These are phyloP conservation scores for Amanita rimosa DNA, from an alignment of 768 basidiomycete genomes.

Conservation along the genomic window DNA sequence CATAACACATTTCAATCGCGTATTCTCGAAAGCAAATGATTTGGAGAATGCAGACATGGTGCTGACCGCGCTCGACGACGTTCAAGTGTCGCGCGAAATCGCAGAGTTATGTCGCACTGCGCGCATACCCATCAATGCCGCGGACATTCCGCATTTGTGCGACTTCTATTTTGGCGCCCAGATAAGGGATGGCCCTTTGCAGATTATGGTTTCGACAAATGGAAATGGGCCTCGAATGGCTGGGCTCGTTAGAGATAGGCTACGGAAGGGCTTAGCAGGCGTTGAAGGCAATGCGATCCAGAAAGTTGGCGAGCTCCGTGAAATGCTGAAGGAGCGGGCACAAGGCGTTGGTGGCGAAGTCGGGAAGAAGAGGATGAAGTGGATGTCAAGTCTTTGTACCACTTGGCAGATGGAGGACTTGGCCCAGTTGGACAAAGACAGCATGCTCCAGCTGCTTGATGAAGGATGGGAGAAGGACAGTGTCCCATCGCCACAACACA, in stretches of 20 bases:
- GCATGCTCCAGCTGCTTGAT: slow-evolving; percentile 58
- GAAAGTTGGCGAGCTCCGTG: slow-evolving; percentile 66
- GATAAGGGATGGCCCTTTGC: slow-evolving; percentile 81
- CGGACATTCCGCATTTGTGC: slow-evolving; percentile 91
- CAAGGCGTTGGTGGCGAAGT: slow-evolving; percentile 74
- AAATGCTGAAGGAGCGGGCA: slow-evolving; percentile 63
- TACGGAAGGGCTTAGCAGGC: slow-evolving; percentile 61
- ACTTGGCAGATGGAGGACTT: slow-evolving; percentile 81
- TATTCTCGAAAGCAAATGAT: slow-evolving; percentile 55
- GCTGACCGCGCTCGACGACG: slow-evolving; percentile 87
- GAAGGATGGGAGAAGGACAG: slow-evolving; percentile 74
- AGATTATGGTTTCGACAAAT: slow-evolving; percentile 93
- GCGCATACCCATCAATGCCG: slow-evolving; percentile 86
- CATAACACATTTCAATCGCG: slow-evolving; percentile 63
- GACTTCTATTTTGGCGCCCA: slow-evolving; percentile 99
- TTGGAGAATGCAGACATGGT: slow-evolving; percentile 73
- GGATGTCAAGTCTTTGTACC: slow-evolving; percentile 86
- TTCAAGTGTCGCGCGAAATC: slow-evolving; percentile 59
- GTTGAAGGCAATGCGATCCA: slow-evolving; percentile 69
- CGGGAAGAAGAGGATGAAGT: slow-evolving; percentile 76
- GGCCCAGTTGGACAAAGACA: slow-evolving; percentile 49
- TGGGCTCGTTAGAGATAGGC: slow-evolving; percentile 59
- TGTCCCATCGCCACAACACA: slow-evolving; percentile 32
- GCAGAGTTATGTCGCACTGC: slow-evolving; percentile 52
- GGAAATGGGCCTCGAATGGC: slow-evolving; percentile 90